Evolutionary conservation across 345 rosid species (phyloP).

Genomic region (Ceriops tagal): DNA sequence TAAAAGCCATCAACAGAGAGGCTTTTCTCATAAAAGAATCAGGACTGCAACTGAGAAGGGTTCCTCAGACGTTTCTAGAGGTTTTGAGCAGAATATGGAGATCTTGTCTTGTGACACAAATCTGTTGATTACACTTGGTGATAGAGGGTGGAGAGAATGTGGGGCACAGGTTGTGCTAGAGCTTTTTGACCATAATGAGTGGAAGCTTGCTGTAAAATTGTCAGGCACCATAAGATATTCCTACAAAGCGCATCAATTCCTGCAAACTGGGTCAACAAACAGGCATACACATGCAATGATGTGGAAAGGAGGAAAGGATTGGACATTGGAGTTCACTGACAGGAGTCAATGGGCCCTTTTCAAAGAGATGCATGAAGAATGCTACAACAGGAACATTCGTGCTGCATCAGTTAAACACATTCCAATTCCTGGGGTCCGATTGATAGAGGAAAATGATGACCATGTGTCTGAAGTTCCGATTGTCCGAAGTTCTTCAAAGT

Average conservation of each 20-base stretch:
- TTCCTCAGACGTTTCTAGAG: slow-evolving; percentile 47
- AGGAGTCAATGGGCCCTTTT: slow-evolving; percentile 90
- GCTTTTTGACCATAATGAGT: slow-evolving; percentile 76
- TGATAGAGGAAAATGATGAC: slow-evolving; percentile 64
- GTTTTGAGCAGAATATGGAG: slow-evolving; percentile 58
- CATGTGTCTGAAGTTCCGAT: slow-evolving; percentile 44
- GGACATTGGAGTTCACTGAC: slow-evolving; percentile 86
- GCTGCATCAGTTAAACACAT: slow-evolving; percentile 83
- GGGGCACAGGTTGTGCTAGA: slow-evolving; percentile 74
- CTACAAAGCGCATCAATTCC: slow-evolving; percentile 88
- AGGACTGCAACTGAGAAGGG: slow-evolving; percentile 72
- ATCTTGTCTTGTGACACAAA: slow-evolving; percentile 67
- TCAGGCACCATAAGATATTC: slow-evolving; percentile 63
- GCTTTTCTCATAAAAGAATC: slow-evolving; percentile 64
- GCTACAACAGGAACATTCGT: slow-evolving; percentile 71
- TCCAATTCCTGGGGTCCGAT: slow-evolving; percentile 89
- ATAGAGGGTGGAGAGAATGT: slow-evolving; percentile 87
- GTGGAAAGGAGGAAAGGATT: slow-evolving; percentile 99
- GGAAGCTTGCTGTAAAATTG: slow-evolving; percentile 84
- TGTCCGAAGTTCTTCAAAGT: slow-evolving; percentile 51
- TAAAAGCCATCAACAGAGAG: slow-evolving; percentile 53
- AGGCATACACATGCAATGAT: slow-evolving; percentile 96
- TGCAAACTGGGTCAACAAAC: slow-evolving; percentile 93
- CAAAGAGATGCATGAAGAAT: slow-evolving; percentile 98
- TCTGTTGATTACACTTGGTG: slow-evolving; percentile 63